Percentiles rank a stretch among this genome's conserved stretches.
Conservation (phyloP, 164 flowering plant genomes). For the Dillenia suffruticosa region DNA sequence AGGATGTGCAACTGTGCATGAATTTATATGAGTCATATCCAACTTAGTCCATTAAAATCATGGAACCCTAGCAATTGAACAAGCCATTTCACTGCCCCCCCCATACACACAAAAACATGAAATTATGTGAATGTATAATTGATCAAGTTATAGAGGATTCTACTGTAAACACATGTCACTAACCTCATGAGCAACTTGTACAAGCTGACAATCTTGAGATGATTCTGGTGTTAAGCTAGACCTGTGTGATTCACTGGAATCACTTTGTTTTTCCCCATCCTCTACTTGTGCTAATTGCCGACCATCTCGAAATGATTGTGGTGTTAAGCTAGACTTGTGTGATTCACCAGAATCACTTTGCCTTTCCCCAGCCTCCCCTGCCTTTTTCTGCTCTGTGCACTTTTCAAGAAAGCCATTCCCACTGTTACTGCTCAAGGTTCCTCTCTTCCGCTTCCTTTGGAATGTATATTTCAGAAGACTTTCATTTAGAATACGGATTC, state of each 20-base stretch:
- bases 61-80: neutral
- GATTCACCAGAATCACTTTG: conserved; percentile 22
- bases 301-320: conserved; percentile 61
- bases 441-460: conserved; percentile 79
- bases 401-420: conserved; percentile 31
- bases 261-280: conserved; percentile 26
- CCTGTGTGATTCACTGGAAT: conserved; percentile 26
- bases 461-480: conserved; percentile 70
- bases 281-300: conserved; percentile 35
- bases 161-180: conserved; percentile 19
- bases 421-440: conserved; percentile 33
- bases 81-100: neutral
- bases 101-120: neutral
- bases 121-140: neutral
- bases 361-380: conserved; percentile 26
- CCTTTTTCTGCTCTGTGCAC: conserved; percentile 16
- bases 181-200: conserved; percentile 94
- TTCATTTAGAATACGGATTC: conserved; percentile 27
- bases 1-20: neutral
- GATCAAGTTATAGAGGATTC: neutral
- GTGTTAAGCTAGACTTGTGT: conserved; percentile 27
- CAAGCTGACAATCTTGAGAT: conserved; percentile 50
- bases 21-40: neutral
- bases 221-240: conserved; percentile 43
- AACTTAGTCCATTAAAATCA: neutral